These are phyloP conservation scores for Xylariales sp. DNA, from an alignment of 2,329 filamentous ascomycete species.

Conservation along the genomic window DNA sequence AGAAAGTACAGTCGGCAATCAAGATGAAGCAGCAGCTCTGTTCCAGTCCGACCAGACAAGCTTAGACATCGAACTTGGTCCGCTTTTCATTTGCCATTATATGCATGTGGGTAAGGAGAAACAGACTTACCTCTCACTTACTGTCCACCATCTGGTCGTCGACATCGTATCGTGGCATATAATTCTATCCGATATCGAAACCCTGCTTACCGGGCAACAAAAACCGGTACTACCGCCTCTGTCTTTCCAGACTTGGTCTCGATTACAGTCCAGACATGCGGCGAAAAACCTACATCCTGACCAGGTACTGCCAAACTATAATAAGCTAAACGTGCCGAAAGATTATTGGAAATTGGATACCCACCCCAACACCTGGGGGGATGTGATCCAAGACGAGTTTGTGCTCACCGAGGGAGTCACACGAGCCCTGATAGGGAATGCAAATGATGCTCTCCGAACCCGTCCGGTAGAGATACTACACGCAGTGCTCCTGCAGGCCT, in stretches of 20 bases:
- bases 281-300: conserved; percentile 16
- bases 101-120: background rate
- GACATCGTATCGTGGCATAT: conserved; percentile 31
- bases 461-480: conserved; percentile 55
- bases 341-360: conserved; percentile 17
- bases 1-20: too few species aligned
- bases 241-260: conserved; percentile 28
- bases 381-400: conserved; percentile 15
- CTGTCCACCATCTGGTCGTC: conserved; percentile 30
- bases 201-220: background rate
- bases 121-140: conserved; percentile 11
- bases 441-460: conserved; percentile 46
- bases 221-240: conserved; percentile 5
- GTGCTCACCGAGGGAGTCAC: conserved; percentile 5
- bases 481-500: conserved; percentile 37
- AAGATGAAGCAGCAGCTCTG: conserved; percentile 13
- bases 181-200: conserved; percentile 22
- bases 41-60: conserved; percentile 15
- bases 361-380: background rate
- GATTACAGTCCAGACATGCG: conserved; percentile 23
- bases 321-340: too few species aligned
- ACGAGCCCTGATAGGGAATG: conserved; percentile 14
- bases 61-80: conserved; percentile 29
- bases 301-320: background rate
- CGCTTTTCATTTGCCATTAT: conserved; percentile 10